These are phyloP conservation scores for Colletotrichum higginsianum DNA, from an alignment of 2,329 filamentous ascomycete species.

Conservation along the genomic window DNA sequence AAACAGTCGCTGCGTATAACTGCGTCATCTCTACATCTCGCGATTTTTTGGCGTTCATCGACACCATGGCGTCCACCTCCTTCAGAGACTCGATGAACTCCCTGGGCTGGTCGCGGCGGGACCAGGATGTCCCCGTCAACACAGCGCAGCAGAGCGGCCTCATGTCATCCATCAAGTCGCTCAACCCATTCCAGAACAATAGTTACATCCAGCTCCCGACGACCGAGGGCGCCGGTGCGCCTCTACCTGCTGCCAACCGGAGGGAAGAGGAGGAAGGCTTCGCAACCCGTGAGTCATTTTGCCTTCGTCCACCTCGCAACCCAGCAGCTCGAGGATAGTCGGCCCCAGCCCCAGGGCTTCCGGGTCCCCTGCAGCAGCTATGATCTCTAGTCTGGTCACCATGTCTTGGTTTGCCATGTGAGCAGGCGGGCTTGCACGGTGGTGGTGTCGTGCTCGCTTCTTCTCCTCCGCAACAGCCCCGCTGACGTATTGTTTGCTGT, in stretches of 20 bases:
- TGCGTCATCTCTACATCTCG: constrained; percentile 25
- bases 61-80: constrained; percentile 84
- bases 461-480: constrained; percentile 45
- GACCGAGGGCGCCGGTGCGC: constrained; percentile 85
- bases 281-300: constrained; percentile 86
- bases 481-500: constrained; percentile 49
- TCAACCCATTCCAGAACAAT: constrained; percentile 89
- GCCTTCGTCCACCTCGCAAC: constrained; percentile 42
- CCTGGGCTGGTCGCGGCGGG: constrained; percentile 92
- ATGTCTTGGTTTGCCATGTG: constrained; percentile 54
- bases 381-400: constrained; percentile 60
- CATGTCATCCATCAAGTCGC: constrained; percentile 83
- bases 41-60: background rate
- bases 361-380: constrained; percentile 61
- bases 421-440: constrained; percentile 44
- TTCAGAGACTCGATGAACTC: constrained; percentile 97
- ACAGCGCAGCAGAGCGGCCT: constrained; percentile 81
- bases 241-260: constrained; percentile 85
- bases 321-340: constrained; percentile 44
- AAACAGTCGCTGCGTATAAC: background rate
- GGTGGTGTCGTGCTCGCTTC: constrained; percentile 44
- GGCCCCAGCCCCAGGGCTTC: constrained; percentile 50
- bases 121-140: constrained; percentile 81
- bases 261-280: constrained; percentile 96
- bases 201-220: constrained; percentile 94